Evolutionary conservation across 495 filamentous ascomycete species (phyloP).

Genomic region (Tuber calosporum): DNA sequence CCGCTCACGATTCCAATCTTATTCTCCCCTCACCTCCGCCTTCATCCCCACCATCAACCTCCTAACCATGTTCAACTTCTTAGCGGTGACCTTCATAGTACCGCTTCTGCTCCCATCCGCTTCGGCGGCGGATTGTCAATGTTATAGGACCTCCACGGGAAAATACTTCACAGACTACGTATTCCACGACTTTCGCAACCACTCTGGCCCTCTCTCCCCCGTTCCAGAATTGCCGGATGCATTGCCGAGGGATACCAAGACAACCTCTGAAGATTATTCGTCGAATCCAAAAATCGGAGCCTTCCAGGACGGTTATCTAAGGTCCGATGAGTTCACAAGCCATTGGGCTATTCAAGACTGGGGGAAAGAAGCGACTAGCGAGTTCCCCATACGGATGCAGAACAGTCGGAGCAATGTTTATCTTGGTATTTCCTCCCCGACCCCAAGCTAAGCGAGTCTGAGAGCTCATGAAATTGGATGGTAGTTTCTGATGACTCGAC

Average conservation of each 20-base stretch:
- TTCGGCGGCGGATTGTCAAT: constrained; percentile 20
- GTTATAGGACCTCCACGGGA: constrained; percentile 32
- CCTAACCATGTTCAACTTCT: neutral
- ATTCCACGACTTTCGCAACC: constrained; percentile 33
- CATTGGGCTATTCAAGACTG: constrained; percentile 31
- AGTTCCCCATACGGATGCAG: constrained; percentile 30
- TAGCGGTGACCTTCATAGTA: neutral
- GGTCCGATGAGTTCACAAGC: constrained; percentile 17
- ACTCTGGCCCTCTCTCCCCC: neutral
- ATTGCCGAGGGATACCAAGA: constrained; percentile 9
- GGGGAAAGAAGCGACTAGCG: constrained; percentile 18
- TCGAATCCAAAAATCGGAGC: constrained; percentile 20
- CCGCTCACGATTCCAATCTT: neutral
- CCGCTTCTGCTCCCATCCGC: neutral
- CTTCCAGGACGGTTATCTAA: constrained; percentile 28
- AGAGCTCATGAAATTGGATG: neutral
- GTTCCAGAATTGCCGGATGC: constrained; percentile 19
- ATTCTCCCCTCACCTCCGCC: neutral
- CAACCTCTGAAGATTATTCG: constrained; percentile 12
- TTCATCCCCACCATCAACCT: neutral
- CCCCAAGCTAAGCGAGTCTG: neutral
- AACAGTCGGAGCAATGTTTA: constrained; percentile 37
- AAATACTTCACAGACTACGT: constrained; percentile 20
- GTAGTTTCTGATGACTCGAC: constrained; percentile 8
- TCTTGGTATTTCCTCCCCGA: constrained; percentile 23